phyloP scores from a whole-genome alignment of 805 yeast species.

The Lachancea quebecensis region DNA sequence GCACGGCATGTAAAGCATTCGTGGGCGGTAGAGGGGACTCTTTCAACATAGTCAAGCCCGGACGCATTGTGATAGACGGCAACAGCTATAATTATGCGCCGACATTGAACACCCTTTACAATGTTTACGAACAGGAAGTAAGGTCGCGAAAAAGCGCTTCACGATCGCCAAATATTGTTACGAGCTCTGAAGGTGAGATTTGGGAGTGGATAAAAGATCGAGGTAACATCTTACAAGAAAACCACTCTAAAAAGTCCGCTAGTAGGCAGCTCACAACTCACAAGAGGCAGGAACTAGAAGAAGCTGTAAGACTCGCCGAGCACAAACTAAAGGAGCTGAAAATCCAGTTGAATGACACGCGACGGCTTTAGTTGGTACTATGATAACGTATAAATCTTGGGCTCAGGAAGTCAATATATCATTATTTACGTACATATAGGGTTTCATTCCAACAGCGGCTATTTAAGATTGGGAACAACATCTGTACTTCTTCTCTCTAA shows the following conservation, averaged over 20 bases:
- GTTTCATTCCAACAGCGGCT: too few relatives aligned
- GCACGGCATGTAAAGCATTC: conserved; percentile 3
- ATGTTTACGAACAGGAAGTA: conserved; percentile 23
- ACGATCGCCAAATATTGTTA: conserved; percentile 21
- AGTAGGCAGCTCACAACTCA: conserved; percentile 6
- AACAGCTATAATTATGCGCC: conserved; percentile 36
- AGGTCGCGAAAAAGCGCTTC: conserved; percentile 6
- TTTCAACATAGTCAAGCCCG: conserved; percentile 16
- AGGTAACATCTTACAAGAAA: conserved; percentile 15
- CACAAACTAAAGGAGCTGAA: conserved; percentile 24
- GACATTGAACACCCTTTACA: conserved; percentile 33
- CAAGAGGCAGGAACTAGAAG: conserved; percentile 21
- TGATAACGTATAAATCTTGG: too few relatives aligned
- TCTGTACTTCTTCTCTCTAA: too few relatives aligned
- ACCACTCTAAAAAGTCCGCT: conserved; percentile 4
- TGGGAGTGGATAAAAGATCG: conserved; percentile 69
- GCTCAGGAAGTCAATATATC: too few relatives aligned
- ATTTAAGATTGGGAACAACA: too few relatives aligned
- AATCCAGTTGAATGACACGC: not conserved
- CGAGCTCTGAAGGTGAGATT: conserved; percentile 49
- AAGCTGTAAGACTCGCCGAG: conserved; percentile 24
- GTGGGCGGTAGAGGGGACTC: not conserved
- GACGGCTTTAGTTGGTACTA: too few relatives aligned
- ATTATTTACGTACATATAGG: too few relatives aligned
- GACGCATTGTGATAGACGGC: conserved; percentile 30